Conservation (phyloP, 169 alveolate genomes). For the Perkinsus chesapeaki region DNA sequence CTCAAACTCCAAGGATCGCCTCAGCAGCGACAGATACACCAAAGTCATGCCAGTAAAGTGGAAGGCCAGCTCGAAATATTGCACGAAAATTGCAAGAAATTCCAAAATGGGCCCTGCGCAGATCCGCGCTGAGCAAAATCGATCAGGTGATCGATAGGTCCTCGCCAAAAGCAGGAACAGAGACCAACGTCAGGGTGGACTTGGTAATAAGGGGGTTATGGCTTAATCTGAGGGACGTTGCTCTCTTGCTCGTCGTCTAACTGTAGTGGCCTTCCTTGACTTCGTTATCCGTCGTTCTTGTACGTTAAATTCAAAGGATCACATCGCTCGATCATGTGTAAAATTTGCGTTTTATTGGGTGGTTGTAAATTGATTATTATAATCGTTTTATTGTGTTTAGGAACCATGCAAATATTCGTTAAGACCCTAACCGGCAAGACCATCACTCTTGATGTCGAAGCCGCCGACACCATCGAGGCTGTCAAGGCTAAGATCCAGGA, state of each 20-base stretch:
- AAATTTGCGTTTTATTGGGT: neutral
- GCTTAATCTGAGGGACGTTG: neutral
- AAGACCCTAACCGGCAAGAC: constrained; percentile 94
- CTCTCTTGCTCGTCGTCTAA: neutral
- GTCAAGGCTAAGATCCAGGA: constrained; percentile 96
- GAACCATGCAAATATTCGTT: constrained; percentile 85
- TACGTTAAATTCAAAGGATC: neutral
- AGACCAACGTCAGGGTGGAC: neutral
- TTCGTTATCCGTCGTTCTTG: neutral
- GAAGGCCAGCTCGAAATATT: too few relatives aligned
- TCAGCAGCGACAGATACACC: neutral
- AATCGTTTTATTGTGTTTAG: neutral
- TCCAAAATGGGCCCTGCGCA: neutral
- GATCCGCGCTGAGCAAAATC: neutral
- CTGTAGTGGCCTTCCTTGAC: neutral
- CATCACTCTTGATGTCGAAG: constrained; percentile 90
- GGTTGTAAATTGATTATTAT: neutral
- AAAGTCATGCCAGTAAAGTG: neutral
- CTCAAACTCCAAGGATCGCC: neutral
- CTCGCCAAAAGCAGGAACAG: neutral
- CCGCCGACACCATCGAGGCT: constrained; percentile 92
- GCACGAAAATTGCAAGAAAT: neutral
- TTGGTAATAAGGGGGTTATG: neutral
- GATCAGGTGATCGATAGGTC: neutral
- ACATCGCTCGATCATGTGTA: too few relatives aligned